phyloP scores from a whole-genome alignment of 257 asterid species.

The Rhazya stricta region DNA sequence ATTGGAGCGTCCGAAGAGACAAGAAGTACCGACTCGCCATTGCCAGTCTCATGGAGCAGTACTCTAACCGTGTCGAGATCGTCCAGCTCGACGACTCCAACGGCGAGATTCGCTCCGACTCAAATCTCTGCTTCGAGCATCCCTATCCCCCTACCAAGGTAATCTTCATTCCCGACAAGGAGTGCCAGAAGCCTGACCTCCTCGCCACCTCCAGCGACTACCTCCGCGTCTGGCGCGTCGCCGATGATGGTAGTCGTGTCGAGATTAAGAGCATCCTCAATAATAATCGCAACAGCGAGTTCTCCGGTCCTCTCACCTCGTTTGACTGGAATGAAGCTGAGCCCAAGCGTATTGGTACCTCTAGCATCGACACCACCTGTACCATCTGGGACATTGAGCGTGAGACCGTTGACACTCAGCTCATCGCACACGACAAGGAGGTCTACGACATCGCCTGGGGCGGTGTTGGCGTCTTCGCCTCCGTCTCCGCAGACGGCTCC shows the following conservation, averaged over 20 bases:
- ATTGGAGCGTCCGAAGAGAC: slow-evolving; percentile 91
- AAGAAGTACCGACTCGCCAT: slow-evolving; percentile 86
- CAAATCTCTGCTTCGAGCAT: slow-evolving; percentile 77
- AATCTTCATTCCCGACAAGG: slow-evolving; percentile 87
- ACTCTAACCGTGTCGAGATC: slow-evolving; percentile 76
- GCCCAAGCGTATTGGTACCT: slow-evolving; percentile 88
- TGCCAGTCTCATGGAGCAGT: slow-evolving; percentile 77
- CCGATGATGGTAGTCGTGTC: slow-evolving; percentile 50
- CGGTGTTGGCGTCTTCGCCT: slow-evolving; percentile 93
- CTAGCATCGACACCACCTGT: slow-evolving; percentile 89
- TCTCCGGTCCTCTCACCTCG: slow-evolving; percentile 80
- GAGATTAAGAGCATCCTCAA: slow-evolving; percentile 62
- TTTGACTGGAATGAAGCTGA: slow-evolving; percentile 99
- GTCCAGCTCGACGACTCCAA: slow-evolving; percentile 82
- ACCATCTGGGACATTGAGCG: slow-evolving; percentile 96
- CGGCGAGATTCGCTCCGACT: slow-evolving; percentile 83
- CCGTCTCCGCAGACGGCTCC: slow-evolving; percentile 93
- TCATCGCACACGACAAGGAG: slow-evolving; percentile 98
- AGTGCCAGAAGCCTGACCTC: slow-evolving; percentile 84
- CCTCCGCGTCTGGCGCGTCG: slow-evolving; percentile 81
- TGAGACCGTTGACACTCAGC: slow-evolving; percentile 92
- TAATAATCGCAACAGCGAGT: slow-evolving; percentile 83
- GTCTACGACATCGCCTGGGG: slow-evolving; percentile 99
- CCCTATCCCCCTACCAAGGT: slow-evolving; percentile 93
- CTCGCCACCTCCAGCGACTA: slow-evolving; percentile 86